Evolutionary conservation across 148 eudicot genomes (phyloP).

Genomic region (Linanthus parryae): DNA sequence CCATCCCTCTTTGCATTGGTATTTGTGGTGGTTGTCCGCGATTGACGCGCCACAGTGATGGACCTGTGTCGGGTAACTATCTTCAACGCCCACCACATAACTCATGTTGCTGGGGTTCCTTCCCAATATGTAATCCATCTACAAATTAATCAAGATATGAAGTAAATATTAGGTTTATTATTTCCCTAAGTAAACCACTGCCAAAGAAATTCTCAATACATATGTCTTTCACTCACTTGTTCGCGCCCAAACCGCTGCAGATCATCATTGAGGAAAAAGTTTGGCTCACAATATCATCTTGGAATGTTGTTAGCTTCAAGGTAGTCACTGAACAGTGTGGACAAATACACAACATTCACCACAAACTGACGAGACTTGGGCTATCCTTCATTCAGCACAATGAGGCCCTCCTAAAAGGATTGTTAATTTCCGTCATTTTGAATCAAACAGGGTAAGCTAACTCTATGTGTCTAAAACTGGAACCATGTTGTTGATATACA

Average conservation of each 20-base stretch:
- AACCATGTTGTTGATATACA: background rate
- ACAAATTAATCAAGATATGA: background rate
- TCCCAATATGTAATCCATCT: background rate
- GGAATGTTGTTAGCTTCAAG: background rate
- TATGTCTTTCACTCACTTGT: no score
- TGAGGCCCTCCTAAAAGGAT: background rate
- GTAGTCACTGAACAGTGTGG: background rate
- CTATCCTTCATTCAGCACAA: background rate
- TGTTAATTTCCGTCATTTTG: background rate
- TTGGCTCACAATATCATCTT: background rate
- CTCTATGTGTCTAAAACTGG: background rate
- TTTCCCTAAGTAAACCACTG: no score
- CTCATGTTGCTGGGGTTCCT: background rate
- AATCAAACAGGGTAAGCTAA: no score
- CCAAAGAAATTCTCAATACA: no score
- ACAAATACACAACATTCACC: background rate
- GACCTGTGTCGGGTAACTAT: background rate
- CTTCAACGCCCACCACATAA: background rate
- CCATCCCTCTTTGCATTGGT: background rate
- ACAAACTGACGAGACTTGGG: background rate
- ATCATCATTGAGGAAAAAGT: background rate
- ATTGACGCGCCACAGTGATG: background rate
- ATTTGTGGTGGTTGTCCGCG: background rate
- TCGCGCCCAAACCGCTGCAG: background rate
- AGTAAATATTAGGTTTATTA: background rate